A percentile compares a stretch with the other conserved stretches of the same genome.
These are phyloP conservation scores for Fusarium sterilihyphosum DNA, from an alignment of 2,329 filamentous ascomycete genomes.

Conservation along the genomic window DNA sequence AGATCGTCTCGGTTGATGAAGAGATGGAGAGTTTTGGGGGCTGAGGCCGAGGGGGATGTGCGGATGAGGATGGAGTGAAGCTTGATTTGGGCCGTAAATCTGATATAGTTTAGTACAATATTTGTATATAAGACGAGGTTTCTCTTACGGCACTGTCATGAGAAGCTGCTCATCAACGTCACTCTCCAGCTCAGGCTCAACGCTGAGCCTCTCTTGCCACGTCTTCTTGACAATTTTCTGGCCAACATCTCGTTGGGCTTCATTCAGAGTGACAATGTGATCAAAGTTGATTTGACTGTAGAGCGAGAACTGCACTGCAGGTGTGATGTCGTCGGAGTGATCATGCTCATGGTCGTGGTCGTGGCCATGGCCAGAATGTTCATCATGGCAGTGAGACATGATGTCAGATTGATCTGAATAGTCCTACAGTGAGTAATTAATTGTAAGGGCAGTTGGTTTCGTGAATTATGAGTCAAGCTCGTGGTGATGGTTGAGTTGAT, in stretches of 20 bases:
- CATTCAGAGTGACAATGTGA: slow-evolving; percentile 85
- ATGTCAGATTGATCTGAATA: not conserved
- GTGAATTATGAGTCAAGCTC: not conserved
- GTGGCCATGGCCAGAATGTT: slow-evolving; percentile 62
- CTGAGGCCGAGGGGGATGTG: slow-evolving; percentile 74
- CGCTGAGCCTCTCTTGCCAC: slow-evolving; percentile 81
- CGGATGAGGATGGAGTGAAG: slow-evolving; percentile 90
- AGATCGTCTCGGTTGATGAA: slow-evolving; percentile 88
- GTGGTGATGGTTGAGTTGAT: slow-evolving; percentile 10
- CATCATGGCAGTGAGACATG: slow-evolving; percentile 62
- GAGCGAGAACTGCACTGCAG: slow-evolving; percentile 88
- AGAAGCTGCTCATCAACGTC: slow-evolving; percentile 94
- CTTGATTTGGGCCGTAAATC: slow-evolving; percentile 93
- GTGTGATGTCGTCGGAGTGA: slow-evolving; percentile 91
- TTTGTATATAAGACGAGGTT: not conserved
- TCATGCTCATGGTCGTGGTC: slow-evolving; percentile 75
- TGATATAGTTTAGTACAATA: slow-evolving; percentile 47
- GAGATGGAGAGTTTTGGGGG: slow-evolving; percentile 85
- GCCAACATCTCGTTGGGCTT: slow-evolving; percentile 74
- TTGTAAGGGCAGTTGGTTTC: not conserved
- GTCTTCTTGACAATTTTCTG: slow-evolving; percentile 86
- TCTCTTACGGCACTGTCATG: slow-evolving; percentile 84
- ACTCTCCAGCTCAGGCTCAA: slow-evolving; percentile 80
- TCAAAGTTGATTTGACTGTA: slow-evolving; percentile 94
- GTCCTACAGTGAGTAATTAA: not conserved